These are phyloP conservation scores for Pseudonectria buxi DNA, from an alignment of 2,329 filamentous ascomycete genomes.

Conservation along the genomic window DNA sequence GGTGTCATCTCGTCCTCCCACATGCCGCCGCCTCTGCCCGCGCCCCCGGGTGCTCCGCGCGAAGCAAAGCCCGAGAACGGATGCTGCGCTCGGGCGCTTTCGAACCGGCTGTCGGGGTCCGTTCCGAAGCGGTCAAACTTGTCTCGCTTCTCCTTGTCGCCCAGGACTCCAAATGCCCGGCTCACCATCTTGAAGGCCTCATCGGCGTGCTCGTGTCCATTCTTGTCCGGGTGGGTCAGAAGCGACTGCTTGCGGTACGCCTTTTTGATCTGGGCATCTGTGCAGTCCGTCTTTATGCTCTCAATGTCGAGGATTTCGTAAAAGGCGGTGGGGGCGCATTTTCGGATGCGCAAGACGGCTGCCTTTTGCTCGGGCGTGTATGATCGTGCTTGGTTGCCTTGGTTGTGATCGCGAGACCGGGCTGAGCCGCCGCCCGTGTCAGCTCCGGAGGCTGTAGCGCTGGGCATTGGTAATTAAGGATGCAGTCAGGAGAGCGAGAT, in stretches of 20 bases:
- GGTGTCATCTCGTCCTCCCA: constrained; percentile 92
- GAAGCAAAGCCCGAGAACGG: constrained; percentile 58
- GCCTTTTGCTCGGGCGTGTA: constrained; percentile 88
- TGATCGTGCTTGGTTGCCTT: constrained; percentile 67
- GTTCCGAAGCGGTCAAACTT: constrained; percentile 85
- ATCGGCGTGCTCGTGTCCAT: constrained; percentile 89
- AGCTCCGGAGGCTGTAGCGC: constrained; percentile 49
- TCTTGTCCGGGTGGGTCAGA: constrained; percentile 97
- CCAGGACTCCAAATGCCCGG: constrained; percentile 85
- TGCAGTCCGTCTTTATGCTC: constrained; percentile 54
- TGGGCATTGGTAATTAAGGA: constrained; percentile 26
- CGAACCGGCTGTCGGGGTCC: constrained; percentile 85
- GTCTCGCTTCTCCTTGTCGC: constrained; percentile 79
- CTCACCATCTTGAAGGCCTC: constrained; percentile 99
- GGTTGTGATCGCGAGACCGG: constrained; percentile 60
- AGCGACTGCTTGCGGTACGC: constrained; percentile 92
- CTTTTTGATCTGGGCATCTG: constrained; percentile 89
- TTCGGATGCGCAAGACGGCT: constrained; percentile 81
- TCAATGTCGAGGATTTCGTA: constrained; percentile 88
- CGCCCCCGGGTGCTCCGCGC: constrained; percentile 36
- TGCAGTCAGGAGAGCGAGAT: neutral
- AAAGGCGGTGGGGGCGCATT: constrained; percentile 78
- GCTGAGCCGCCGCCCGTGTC: constrained; percentile 39
- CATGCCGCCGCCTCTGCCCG: constrained; percentile 50
- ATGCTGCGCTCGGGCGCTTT: constrained; percentile 51